phyloP scores from a whole-genome alignment of 2,329 filamentous ascomycete species.

The Zymoseptoria brevis region DNA sequence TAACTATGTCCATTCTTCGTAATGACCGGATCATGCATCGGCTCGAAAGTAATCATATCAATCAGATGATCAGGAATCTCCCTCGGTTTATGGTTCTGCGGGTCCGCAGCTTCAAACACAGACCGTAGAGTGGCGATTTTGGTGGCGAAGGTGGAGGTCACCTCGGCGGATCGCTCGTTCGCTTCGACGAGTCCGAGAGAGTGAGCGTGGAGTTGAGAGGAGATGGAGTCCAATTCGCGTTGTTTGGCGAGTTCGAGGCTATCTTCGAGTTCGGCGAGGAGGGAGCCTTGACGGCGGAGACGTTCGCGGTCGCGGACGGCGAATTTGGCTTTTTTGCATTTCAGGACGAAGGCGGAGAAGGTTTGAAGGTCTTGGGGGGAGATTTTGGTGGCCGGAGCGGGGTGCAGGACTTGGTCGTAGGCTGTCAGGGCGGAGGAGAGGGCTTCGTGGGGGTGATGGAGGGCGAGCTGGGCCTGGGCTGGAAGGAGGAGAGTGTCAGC shows the following conservation, averaged over 20 bases:
- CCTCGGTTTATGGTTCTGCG: constrained; percentile 37
- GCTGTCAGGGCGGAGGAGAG: constrained; percentile 62
- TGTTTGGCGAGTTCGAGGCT: constrained; percentile 44
- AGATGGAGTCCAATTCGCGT: constrained; percentile 32
- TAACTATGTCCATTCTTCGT: constrained; percentile 86
- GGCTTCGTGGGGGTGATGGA: constrained; percentile 65
- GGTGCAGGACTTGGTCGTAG: constrained; percentile 46
- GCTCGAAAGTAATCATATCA: constrained; percentile 48
- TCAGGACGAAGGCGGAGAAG: constrained; percentile 64
- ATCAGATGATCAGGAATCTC: constrained; percentile 69
- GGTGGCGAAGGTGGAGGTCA: constrained; percentile 33
- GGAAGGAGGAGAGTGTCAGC: constrained; percentile 10
- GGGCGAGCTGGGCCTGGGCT: constrained; percentile 71
- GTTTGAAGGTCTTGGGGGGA: constrained; percentile 27
- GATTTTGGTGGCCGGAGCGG: constrained; percentile 52
- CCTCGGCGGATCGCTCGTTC: constrained; percentile 41
- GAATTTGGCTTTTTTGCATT: constrained; percentile 81
- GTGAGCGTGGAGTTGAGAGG: constrained; percentile 23
- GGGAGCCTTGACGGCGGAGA: constrained; percentile 45
- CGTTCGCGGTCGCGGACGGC: constrained; percentile 61
- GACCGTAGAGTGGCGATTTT: constrained; percentile 39
- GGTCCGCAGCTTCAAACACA: constrained; percentile 42
- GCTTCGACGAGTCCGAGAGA: constrained; percentile 39
- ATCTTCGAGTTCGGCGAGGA: constrained; percentile 54
- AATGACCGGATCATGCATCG: constrained; percentile 39